phyloP scores from a whole-genome alignment of 2,329 filamentous ascomycete species.

The Aspergillus melleus region DNA sequence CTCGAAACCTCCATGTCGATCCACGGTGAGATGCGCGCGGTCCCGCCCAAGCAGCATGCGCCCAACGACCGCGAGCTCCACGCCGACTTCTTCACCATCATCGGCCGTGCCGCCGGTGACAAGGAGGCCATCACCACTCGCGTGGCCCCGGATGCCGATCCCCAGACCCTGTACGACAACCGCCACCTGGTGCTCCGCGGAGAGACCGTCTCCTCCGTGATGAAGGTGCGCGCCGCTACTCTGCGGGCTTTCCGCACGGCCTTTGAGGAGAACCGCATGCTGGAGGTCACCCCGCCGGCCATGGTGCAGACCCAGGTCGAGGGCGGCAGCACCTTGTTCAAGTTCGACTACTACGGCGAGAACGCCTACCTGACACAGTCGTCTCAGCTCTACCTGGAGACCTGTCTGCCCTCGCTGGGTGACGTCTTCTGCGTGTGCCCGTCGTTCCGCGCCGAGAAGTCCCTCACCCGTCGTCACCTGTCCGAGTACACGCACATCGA shows the following conservation, averaged over 20 bases:
- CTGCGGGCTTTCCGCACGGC: slow-evolving; percentile 77
- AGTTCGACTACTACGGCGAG: slow-evolving; percentile 85
- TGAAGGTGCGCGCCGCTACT: slow-evolving; percentile 81
- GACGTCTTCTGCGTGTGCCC: slow-evolving; percentile 98
- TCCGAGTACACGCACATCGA: slow-evolving; percentile 97
- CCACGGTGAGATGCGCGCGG: slow-evolving; percentile 77
- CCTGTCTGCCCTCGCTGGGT: slow-evolving; percentile 82
- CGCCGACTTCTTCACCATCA: slow-evolving; percentile 83
- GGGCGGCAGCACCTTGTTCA: slow-evolving; percentile 87
- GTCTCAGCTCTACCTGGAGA: slow-evolving; percentile 96
- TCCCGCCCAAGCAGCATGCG: slow-evolving; percentile 74
- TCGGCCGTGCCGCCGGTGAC: slow-evolving; percentile 76
- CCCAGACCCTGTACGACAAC: slow-evolving; percentile 74
- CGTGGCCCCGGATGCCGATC: slow-evolving; percentile 67
- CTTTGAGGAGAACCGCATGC: slow-evolving; percentile 74
- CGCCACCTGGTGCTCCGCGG: slow-evolving; percentile 83
- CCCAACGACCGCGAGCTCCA: slow-evolving; percentile 85
- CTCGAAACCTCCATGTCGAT: slow-evolving; percentile 85
- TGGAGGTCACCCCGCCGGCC: slow-evolving; percentile 84
- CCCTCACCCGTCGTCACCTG: slow-evolving; percentile 86
- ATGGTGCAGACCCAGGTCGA: slow-evolving; percentile 96
- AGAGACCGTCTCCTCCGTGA: slow-evolving; percentile 78
- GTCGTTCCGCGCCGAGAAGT: slow-evolving; percentile 98
- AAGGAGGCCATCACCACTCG: slow-evolving; percentile 90
- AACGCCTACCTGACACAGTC: slow-evolving; percentile 94